These are phyloP conservation scores for Sedum album DNA, from an alignment of 164 flowering plant species.

Conservation along the genomic window DNA sequence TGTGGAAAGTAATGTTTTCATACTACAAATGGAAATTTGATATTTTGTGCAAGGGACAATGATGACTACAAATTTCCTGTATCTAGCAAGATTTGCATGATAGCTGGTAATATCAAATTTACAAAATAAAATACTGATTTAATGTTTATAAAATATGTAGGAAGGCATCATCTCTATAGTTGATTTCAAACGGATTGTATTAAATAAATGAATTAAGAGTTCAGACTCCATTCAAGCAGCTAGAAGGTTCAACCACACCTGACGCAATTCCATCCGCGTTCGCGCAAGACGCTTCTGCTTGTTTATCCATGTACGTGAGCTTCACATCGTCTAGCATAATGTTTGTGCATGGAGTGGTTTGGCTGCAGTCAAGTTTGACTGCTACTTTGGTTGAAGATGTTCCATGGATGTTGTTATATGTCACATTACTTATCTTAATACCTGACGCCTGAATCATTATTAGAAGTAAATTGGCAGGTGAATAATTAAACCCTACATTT, in stretches of 20 bases:
- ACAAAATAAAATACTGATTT: no score
- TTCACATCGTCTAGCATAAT: slow-evolving; percentile 26
- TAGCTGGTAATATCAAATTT: no score
- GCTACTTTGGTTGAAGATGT: slow-evolving; percentile 40
- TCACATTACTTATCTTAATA: slow-evolving; percentile 26
- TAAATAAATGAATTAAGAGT: no score
- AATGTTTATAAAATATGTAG: no score
- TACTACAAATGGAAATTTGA: no score
- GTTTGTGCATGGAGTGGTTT: slow-evolving; percentile 26
- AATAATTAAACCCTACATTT: no score
- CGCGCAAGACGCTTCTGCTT: slow-evolving; percentile 20
- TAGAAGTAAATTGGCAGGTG: neutral
- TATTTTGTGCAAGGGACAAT: no score
- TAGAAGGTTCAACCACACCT: slow-evolving; percentile 22
- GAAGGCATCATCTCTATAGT: no score
- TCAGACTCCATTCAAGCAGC: neutral
- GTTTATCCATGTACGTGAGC: slow-evolving; percentile 21
- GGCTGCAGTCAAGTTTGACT: slow-evolving; percentile 39
- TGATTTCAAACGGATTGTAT: no score
- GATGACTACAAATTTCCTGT: no score
- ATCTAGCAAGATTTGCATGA: no score
- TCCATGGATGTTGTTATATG: slow-evolving; percentile 31
- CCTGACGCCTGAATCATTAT: slow-evolving; percentile 25
- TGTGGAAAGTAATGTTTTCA: no score
- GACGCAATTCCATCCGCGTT: slow-evolving; percentile 22